A percentile compares a stretch with the other conserved stretches of the same genome.
phyloP scores from a whole-genome alignment of 2,329 filamentous ascomycete genomes.

The Aspergillus arachidicola region DNA sequence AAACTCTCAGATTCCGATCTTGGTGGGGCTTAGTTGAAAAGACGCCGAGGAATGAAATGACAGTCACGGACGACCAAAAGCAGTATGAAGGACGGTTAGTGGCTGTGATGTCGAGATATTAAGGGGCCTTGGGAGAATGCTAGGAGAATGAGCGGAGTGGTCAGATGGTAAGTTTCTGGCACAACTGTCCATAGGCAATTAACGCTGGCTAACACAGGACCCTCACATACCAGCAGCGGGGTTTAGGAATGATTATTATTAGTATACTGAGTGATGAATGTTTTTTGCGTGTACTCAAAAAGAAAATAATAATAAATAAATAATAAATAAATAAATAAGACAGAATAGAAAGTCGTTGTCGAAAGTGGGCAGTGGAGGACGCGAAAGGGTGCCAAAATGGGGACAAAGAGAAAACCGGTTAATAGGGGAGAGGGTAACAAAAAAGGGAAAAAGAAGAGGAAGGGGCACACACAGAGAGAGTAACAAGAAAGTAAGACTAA shows the following conservation, averaged over 20 bases:
- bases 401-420: not conserved
- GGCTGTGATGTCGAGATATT: slow-evolving; percentile 10
- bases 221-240: slow-evolving; percentile 19
- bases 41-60: slow-evolving; percentile 17
- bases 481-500: slow-evolving; percentile 4
- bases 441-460: not conserved
- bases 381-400: slow-evolving; percentile 1
- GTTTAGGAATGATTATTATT: slow-evolving; percentile 16
- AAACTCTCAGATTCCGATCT: slow-evolving; percentile 18
- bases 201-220: slow-evolving; percentile 12
- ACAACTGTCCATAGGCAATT: slow-evolving; percentile 13
- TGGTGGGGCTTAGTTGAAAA: slow-evolving; percentile 18
- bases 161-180: slow-evolving; percentile 18
- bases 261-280: not conserved
- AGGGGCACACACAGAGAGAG: not conserved
- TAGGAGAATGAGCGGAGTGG: slow-evolving; percentile 16
- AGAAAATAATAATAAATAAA: not conserved
- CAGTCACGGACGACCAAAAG: slow-evolving; percentile 8
- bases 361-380: not conserved
- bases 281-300: not conserved
- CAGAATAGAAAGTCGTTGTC: not conserved
- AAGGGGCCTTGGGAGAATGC: slow-evolving; percentile 17
- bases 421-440: not conserved
- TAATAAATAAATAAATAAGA: not conserved
- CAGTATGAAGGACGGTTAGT: slow-evolving; percentile 5